A percentile compares a stretch with the other conserved stretches of the same genome.
phyloP scores from a whole-genome alignment of 805 yeast species.

The Maudiozyma turicensis region DNA sequence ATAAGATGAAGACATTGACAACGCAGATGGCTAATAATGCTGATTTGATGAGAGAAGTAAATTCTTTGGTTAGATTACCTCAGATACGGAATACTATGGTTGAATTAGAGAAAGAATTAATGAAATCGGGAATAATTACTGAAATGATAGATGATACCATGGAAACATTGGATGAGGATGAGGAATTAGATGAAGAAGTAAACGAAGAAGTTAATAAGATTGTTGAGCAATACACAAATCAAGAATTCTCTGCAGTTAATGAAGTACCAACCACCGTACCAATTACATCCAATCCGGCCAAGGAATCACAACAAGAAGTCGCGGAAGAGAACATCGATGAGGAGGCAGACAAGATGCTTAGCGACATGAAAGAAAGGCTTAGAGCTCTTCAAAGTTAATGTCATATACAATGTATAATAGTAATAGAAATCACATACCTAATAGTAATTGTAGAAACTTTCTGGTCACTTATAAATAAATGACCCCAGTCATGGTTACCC shows the following conservation, averaged over 20 bases:
- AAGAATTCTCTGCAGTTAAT: conserved; percentile 33
- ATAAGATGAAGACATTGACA: conserved; percentile 72
- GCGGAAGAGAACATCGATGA: conserved; percentile 40
- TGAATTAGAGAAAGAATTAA: conserved; percentile 75
- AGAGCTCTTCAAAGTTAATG: conserved; percentile 59
- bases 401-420: too few relatives aligned
- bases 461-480: too few relatives aligned
- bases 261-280: conserved; percentile 27
- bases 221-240: conserved; percentile 36
- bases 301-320: conserved; percentile 28
- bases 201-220: conserved; percentile 57
- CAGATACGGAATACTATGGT: conserved; percentile 75
- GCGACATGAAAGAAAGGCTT: conserved; percentile 82
- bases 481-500: too few relatives aligned
- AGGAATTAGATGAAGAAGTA: conserved; percentile 56
- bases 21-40: conserved; percentile 74
- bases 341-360: conserved; percentile 65
- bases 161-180: conserved; percentile 60
- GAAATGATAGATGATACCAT: conserved; percentile 93
- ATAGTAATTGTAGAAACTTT: too few relatives aligned
- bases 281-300: conserved; percentile 8
- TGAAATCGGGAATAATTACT: conserved; percentile 77
- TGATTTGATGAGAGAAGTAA: conserved; percentile 80
- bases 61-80: conserved; percentile 66
- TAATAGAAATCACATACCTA: too few relatives aligned